Conservation (phyloP, 1,284 basidiomycete genomes). For the Ceratobasidium sp. region DNA sequence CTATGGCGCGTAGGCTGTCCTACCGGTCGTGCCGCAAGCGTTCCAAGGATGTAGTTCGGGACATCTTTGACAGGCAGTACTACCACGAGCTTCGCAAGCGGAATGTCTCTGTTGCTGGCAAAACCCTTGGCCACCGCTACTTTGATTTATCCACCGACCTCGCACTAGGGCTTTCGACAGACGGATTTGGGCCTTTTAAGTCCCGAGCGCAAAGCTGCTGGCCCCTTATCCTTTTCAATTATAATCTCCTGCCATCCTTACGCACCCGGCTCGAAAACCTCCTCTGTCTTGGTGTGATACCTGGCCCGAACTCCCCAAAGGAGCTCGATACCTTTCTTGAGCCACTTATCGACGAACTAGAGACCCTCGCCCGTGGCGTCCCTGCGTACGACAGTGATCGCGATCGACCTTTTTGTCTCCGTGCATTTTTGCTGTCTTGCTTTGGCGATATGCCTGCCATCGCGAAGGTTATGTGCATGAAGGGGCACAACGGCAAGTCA, state of each 20-base stretch:
- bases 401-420: slow-evolving; percentile 27
- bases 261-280: slow-evolving; percentile 45
- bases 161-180: neutral
- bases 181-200: slow-evolving; percentile 33
- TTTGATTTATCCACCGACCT: slow-evolving; percentile 54
- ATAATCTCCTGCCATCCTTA: slow-evolving; percentile 45
- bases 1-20: slow-evolving; percentile 48
- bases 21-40: slow-evolving; percentile 51
- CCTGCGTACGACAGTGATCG: slow-evolving; percentile 21
- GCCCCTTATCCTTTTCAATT: slow-evolving; percentile 49
- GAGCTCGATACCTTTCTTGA: slow-evolving; percentile 48
- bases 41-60: slow-evolving; percentile 44
- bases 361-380: slow-evolving; percentile 42
- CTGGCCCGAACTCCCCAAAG: slow-evolving; percentile 45
- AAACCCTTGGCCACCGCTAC: slow-evolving; percentile 49
- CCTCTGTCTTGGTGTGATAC: slow-evolving; percentile 47
- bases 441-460: slow-evolving; percentile 49
- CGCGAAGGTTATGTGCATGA: slow-evolving; percentile 46
- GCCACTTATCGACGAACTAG: slow-evolving; percentile 46
- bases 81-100: slow-evolving; percentile 33
- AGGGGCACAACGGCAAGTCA: slow-evolving; percentile 44
- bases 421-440: slow-evolving; percentile 37
- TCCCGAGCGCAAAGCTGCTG: slow-evolving; percentile 55
- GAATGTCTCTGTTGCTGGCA: slow-evolving; percentile 7
- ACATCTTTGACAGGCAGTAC: slow-evolving; percentile 50